These are phyloP conservation scores for Calocybe cyanea DNA, from an alignment of 768 basidiomycete species.

Conservation along the genomic window DNA sequence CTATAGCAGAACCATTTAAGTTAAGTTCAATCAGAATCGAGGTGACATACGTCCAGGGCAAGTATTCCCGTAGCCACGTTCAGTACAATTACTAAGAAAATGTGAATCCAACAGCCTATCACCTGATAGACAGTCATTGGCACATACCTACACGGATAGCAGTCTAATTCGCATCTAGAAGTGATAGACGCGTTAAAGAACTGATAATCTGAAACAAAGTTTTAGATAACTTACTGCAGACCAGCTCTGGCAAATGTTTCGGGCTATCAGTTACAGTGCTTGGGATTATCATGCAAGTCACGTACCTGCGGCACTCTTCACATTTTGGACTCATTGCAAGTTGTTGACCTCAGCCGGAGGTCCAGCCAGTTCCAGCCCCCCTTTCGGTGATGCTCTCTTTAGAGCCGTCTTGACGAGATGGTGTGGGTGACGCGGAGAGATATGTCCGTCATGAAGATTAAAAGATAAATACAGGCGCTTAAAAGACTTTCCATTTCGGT, in stretches of 20 bases:
- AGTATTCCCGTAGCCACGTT: conserved; percentile 7
- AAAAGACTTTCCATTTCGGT: too few species aligned
- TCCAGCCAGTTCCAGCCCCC: conserved; percentile 11
- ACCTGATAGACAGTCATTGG: background rate
- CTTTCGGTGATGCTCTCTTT: background rate
- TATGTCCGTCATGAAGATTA: background rate
- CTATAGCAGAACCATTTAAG: background rate
- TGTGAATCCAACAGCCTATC: background rate
- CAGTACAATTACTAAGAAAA: conserved; percentile 9
- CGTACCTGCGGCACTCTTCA: conserved; percentile 9
- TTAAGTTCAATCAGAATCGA: background rate
- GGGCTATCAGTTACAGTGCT: background rate
- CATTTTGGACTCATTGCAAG: conserved; percentile 7
- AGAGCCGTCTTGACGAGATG: background rate
- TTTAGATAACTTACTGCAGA: conserved; percentile 6
- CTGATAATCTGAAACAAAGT: too few species aligned
- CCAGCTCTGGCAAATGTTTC: conserved; percentile 4
- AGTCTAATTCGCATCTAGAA: conserved; percentile 7
- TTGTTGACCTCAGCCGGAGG: background rate
- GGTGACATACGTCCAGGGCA: conserved; percentile 4
- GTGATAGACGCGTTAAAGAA: too few species aligned
- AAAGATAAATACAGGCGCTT: too few species aligned
- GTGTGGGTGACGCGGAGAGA: background rate
- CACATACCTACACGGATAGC: conserved; percentile 13
- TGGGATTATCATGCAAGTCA: background rate